These are phyloP conservation scores for Anethum foeniculum DNA, from an alignment of 140 eudicot species.

Conservation along the genomic window DNA sequence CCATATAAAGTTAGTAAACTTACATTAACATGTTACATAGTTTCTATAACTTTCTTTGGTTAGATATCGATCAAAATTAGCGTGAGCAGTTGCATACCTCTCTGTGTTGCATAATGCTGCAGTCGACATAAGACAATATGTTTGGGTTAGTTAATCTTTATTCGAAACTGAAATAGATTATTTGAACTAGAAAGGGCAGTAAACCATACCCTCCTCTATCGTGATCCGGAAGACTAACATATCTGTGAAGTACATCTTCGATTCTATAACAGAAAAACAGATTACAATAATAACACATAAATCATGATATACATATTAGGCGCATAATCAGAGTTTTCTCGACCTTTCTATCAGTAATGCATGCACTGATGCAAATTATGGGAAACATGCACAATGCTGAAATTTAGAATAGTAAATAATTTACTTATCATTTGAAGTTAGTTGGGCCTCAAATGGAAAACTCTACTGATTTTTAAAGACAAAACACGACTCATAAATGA, in stretches of 20 bases:
- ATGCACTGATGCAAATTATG: too few relatives aligned
- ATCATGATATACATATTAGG: not conserved
- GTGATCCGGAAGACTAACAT: conserved; percentile 37
- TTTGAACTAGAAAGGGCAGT: not conserved
- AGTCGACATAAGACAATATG: not conserved
- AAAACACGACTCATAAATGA: too few relatives aligned
- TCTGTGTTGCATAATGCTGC: conserved; percentile 27
- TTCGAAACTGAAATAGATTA: not conserved
- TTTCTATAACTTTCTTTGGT: not conserved
- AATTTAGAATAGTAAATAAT: too few relatives aligned
- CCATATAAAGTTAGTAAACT: not conserved
- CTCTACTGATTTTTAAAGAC: too few relatives aligned
- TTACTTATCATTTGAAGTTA: too few relatives aligned
- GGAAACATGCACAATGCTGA: too few relatives aligned
- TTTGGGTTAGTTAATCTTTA: not conserved
- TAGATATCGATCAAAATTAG: not conserved
- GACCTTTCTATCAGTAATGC: not conserved
- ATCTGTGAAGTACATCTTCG: conserved; percentile 42
- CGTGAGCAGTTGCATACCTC: conserved; percentile 16
- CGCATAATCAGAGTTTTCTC: not conserved
- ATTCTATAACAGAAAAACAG: conserved; percentile 10
- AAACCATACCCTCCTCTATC: conserved; percentile 37
- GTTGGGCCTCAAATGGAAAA: too few relatives aligned
- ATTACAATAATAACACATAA: not conserved
- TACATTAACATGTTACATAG: not conserved